phyloP scores from a whole-genome alignment of 306 rosid genomes.

The Lathyrus tuberosus region DNA sequence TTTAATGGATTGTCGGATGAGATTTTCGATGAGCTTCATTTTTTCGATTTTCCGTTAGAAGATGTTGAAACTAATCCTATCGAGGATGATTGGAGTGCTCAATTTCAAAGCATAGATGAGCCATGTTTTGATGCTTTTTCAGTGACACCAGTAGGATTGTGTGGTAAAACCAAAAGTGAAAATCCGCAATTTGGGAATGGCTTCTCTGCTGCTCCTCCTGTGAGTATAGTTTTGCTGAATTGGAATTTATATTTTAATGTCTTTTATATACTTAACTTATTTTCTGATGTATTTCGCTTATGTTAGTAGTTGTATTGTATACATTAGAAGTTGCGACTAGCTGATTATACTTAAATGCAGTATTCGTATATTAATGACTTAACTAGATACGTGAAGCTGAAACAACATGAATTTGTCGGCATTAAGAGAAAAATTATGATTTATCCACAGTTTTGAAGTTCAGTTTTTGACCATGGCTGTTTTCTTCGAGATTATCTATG shows the following conservation, averaged over 20 bases:
- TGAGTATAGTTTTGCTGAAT: conserved; percentile 43
- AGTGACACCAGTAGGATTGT: conserved; percentile 40
- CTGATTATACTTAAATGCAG: conserved; percentile 7
- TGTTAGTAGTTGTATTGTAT: conserved; percentile 7
- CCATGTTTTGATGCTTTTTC: conserved; percentile 55
- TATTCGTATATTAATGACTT: conserved; percentile 29
- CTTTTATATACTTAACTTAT: not conserved
- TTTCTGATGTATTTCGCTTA: not conserved
- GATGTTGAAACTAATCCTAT: conserved; percentile 57
- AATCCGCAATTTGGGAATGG: conserved; percentile 38
- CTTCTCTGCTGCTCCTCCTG: conserved; percentile 54
- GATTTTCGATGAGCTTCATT: conserved; percentile 46
- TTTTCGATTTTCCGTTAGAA: conserved; percentile 74
- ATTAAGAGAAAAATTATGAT: not conserved
- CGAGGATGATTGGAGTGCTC: conserved; percentile 66
- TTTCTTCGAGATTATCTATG: conserved; percentile 16
- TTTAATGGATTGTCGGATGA: conserved; percentile 59
- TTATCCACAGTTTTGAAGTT: no score
- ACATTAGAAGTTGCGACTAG: not conserved
- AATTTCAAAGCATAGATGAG: conserved; percentile 54
- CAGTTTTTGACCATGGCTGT: conserved; percentile 3
- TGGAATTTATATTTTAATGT: conserved; percentile 18
- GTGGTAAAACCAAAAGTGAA: conserved; percentile 34
- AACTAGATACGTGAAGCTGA: conserved; percentile 15
- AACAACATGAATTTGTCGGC: conserved; percentile 8